A percentile compares a stretch with the other conserved stretches of the same genome.
These are phyloP conservation scores for Eutrema salsugineum DNA, from an alignment of 441 rosid genomes.

Conservation along the genomic window DNA sequence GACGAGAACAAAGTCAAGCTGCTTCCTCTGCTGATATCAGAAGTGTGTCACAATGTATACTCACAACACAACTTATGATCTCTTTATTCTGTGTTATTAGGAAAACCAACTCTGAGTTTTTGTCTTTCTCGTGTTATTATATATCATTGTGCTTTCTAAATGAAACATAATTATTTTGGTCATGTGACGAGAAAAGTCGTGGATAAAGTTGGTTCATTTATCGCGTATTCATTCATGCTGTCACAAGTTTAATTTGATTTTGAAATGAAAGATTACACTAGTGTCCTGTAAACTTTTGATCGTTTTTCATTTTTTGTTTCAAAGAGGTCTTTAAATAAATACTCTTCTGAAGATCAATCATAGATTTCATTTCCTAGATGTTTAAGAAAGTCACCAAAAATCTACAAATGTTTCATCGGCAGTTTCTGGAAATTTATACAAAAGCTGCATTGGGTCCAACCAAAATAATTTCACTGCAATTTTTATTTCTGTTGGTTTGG, in stretches of 20 bases:
- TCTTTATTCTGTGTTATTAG: constrained; percentile 1
- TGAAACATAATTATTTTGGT: background rate
- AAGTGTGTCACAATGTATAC: constrained; percentile 7
- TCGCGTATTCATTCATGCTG: background rate
- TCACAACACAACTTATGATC: background rate
- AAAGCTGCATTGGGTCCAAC: too few species aligned
- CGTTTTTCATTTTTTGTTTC: too few species aligned
- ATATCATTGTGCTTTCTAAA: background rate
- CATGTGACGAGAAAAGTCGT: background rate
- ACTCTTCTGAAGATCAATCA: too few species aligned
- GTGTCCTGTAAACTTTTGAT: too few species aligned
- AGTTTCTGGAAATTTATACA: too few species aligned
- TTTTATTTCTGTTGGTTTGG: background rate
- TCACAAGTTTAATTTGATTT: background rate
- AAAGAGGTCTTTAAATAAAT: too few species aligned
- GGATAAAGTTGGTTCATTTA: background rate
- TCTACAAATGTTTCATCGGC: too few species aligned
- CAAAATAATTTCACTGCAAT: too few species aligned
- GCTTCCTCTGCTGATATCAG: constrained; percentile 41
- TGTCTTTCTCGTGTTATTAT: background rate
- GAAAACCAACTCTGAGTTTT: background rate
- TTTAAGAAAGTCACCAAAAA: too few species aligned
- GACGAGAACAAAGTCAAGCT: constrained; percentile 41
- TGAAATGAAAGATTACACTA: background rate
- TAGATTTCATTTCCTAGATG: too few species aligned